phyloP scores from a whole-genome alignment of 2,329 filamentous ascomycete species.

The Colletotrichum spinosum region DNA sequence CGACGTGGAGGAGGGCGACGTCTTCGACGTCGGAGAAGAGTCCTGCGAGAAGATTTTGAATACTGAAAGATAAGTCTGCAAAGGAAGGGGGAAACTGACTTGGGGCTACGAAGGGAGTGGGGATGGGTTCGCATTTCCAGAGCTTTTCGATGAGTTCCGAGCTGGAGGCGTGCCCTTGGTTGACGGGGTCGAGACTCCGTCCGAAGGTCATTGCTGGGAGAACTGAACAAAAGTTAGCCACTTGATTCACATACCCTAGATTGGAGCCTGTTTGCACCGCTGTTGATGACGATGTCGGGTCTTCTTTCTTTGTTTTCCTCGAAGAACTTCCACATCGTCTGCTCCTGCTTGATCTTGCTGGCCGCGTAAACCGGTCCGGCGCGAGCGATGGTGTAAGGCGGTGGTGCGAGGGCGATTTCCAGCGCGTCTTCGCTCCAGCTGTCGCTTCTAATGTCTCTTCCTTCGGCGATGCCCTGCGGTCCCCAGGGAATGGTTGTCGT shows the following conservation, averaged over 20 bases:
- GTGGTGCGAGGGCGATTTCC: conserved; percentile 46
- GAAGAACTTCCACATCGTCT: conserved; percentile 52
- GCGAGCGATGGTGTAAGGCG: conserved; percentile 41
- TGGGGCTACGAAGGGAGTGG: background rate
- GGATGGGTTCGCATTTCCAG: conserved; percentile 36
- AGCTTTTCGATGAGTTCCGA: conserved; percentile 37
- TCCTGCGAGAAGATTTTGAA: conserved; percentile 43
- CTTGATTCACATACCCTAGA: too few relatives aligned
- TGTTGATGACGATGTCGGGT: conserved; percentile 46
- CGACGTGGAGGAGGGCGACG: conserved; percentile 62
- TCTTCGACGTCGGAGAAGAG: conserved; percentile 61
- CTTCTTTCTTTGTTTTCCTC: conserved; percentile 46
- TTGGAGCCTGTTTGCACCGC: background rate
- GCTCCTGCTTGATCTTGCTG: conserved; percentile 51
- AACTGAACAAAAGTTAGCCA: conserved; percentile 27
- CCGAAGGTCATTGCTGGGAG: conserved; percentile 45
- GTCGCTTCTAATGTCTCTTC: conserved; percentile 14
- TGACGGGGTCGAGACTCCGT: conserved; percentile 27
- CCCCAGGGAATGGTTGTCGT: background rate
- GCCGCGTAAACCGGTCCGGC: conserved; percentile 48
- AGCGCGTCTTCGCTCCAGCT: conserved; percentile 47
- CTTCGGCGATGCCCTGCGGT: background rate
- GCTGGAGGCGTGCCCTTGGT: conserved; percentile 41
- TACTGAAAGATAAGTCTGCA: too few relatives aligned
- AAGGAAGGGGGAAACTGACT: too few relatives aligned